Base-by-base conservation (phyloP, 2,329 filamentous ascomycete genomes). In the Alternaria sp. region DNA sequence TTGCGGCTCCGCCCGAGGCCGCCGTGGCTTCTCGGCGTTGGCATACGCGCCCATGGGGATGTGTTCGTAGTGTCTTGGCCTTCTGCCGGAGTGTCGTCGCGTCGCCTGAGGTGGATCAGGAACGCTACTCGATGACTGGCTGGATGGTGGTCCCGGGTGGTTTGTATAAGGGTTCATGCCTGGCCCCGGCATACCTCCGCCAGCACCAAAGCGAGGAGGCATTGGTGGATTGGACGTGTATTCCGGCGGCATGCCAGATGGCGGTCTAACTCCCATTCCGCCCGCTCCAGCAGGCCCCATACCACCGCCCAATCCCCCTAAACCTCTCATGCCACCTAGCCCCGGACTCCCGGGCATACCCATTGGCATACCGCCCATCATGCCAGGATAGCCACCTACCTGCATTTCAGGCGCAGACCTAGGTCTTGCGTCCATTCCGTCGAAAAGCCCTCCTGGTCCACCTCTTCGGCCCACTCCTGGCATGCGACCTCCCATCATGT, bases 11-110 rank as follows among this genome's bases (percentile, higher is more conserved):
- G 44, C 51, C 13, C 50, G 57, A 10, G 65, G 28, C 3, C 59
- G 62, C 3, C 15, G 17, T 15, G 50, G 26, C 4, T 36, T 58
- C 11, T 49, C 45, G 5, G 63, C 26, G 11, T 45, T 32, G 19
- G 65, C 54, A 57, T 67, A 69, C 12, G 60, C 63, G n/a, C 66
- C 67, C 60, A 67, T 65, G 19, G 71, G 64, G 12, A 70, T 57
- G 11, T 57, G 54, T 32, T 66, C 64, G 28, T 72, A 51, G 23
- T 64, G 45, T 6, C 44, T 47, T 21, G 49, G 30, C 13, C 15
- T 19, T 32, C 17, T 52, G 17, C 30, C 19, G 10, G 50, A 21
- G 23, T 11, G 6, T 56, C 19, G 30, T 28, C 57, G 57, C 15
- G 57, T 13, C 11, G 45, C 15, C 52, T 44, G 36, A 10, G 51